These are phyloP conservation scores for Cladosporium sp. DNA, from an alignment of 2,329 filamentous ascomycete species.

Conservation along the genomic window DNA sequence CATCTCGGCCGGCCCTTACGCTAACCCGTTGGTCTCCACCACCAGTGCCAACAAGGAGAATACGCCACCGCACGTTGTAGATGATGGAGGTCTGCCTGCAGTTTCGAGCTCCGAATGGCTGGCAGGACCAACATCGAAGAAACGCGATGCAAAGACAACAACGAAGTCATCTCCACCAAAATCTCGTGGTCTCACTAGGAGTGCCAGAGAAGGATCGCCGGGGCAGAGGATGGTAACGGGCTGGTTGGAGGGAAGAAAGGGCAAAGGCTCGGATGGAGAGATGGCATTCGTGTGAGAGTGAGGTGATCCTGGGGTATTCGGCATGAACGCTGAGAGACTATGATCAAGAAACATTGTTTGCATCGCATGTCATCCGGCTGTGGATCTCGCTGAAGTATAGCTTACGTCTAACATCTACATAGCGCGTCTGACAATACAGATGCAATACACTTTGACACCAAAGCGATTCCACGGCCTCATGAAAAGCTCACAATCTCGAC, in stretches of 20 bases:
- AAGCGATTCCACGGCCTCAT: too few relatives aligned
- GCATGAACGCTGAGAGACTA: not conserved
- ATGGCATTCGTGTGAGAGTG: constrained; percentile 22
- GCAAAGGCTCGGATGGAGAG: constrained; percentile 18
- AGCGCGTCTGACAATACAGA: too few relatives aligned
- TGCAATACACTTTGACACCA: too few relatives aligned
- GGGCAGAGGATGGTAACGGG: constrained; percentile 27
- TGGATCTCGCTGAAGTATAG: too few relatives aligned
- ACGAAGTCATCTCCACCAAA: constrained; percentile 6
- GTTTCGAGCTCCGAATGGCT: constrained; percentile 31
- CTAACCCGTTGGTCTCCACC: constrained; percentile 1
- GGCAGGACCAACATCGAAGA: constrained; percentile 12
- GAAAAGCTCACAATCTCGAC: too few relatives aligned
- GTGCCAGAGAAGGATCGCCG: constrained; percentile 17
- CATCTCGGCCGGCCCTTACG: constrained; percentile 34
- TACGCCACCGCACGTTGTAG: constrained; percentile 11
- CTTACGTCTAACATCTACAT: too few relatives aligned
- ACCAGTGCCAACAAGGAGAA: constrained; percentile 20
- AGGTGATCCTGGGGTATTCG: not conserved
- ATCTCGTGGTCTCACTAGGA: not conserved
- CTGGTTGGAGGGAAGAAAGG: constrained; percentile 26
- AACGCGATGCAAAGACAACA: constrained; percentile 14
- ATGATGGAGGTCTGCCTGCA: constrained; percentile 17
- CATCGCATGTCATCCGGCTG: too few relatives aligned
- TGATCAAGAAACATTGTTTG: not conserved